Percentiles rank a stretch among this genome's conserved stretches.
Evolutionary conservation across 441 rosid species (phyloP).

Genomic region (Pelargonium exstipulatum): DNA sequence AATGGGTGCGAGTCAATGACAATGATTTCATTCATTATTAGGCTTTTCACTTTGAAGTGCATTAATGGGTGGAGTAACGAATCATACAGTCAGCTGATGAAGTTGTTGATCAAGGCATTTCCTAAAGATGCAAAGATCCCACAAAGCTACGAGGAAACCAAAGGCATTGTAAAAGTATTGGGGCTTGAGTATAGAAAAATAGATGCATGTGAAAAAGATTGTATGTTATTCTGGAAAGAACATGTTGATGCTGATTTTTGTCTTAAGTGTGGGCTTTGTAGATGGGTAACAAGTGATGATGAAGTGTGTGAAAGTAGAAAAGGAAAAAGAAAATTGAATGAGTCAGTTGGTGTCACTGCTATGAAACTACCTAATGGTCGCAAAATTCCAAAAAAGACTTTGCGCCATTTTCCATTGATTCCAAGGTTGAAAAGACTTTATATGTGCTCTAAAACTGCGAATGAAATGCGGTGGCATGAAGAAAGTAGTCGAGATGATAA

Average conservation of each 20-base stretch:
- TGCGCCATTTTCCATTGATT: slow-evolving; percentile 12
- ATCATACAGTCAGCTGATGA: too few relatives aligned
- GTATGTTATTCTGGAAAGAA: slow-evolving; percentile 7
- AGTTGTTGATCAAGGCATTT: too few relatives aligned
- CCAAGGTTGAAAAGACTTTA: slow-evolving; percentile 8
- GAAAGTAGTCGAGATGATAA: neutral
- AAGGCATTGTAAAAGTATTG: neutral
- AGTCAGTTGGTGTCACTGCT: too few relatives aligned
- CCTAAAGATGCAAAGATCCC: neutral
- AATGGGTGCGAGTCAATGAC: too few relatives aligned
- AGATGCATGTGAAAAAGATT: neutral
- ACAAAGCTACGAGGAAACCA: neutral
- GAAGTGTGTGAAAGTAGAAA: too few relatives aligned
- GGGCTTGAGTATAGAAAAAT: slow-evolving; percentile 3
- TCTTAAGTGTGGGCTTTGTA: neutral
- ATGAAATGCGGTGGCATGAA: slow-evolving; percentile 11
- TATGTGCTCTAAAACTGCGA: neutral
- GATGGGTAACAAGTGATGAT: neutral
- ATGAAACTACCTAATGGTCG: neutral
- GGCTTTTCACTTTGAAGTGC: too few relatives aligned
- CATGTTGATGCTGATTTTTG: neutral
- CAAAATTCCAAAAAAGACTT: slow-evolving; percentile 11
- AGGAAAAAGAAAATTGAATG: neutral
- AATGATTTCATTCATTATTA: too few relatives aligned
- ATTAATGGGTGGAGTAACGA: too few relatives aligned